Evolutionary conservation across 495 filamentous ascomycete genomes (phyloP).

Genomic region (Daldinia caldariorum): DNA sequence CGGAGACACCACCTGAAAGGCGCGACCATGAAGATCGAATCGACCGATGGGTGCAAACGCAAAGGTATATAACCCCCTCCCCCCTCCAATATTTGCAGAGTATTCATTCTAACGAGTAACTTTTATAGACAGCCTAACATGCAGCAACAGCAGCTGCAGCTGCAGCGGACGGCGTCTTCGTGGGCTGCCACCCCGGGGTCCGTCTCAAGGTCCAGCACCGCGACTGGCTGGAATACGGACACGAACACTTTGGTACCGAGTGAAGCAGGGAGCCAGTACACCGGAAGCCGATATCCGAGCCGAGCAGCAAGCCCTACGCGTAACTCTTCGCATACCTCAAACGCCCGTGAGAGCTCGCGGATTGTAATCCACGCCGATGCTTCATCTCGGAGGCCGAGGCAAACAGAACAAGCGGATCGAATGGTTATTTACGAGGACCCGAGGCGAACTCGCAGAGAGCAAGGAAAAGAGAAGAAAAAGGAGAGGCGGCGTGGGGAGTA

Average conservation of each 20-base stretch:
- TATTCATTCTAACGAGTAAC: background rate
- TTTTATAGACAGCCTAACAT: background rate
- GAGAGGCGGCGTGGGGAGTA: no score
- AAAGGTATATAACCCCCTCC: no score
- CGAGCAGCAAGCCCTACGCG: background rate
- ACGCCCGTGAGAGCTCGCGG: background rate
- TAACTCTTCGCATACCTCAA: background rate
- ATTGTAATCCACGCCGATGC: background rate
- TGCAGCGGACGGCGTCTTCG: background rate
- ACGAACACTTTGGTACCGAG: conserved; percentile 7
- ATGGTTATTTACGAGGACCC: background rate
- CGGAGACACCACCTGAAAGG: background rate
- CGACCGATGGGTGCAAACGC: background rate
- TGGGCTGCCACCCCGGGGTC: background rate
- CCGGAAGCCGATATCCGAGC: background rate
- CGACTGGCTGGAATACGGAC: background rate
- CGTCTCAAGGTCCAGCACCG: background rate
- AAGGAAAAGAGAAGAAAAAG: background rate
- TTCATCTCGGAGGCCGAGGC: background rate
- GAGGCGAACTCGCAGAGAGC: background rate
- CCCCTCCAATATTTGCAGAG: no score
- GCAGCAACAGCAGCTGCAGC: no score
- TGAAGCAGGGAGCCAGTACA: background rate
- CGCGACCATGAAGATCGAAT: background rate
- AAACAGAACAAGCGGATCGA: background rate